Conservation (phyloP, 2,329 filamentous ascomycete genomes). For the Penicillium sp. region DNA sequence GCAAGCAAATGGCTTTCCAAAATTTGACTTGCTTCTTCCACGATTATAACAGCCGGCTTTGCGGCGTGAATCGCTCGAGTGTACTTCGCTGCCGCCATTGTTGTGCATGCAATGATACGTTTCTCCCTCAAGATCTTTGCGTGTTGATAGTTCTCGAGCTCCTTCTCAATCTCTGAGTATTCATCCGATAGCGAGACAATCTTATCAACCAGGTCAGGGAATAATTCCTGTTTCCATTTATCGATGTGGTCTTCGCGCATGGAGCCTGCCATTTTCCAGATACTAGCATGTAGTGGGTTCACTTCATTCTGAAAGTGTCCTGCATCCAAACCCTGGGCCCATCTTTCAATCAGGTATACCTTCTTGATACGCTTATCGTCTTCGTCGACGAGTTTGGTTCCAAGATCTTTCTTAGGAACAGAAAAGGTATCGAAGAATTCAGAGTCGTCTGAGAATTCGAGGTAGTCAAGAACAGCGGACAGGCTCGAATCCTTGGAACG, state of each 20-base stretch:
- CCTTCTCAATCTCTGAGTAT: not conserved
- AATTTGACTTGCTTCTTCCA: constrained; percentile 72
- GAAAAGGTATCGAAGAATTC: constrained; percentile 54
- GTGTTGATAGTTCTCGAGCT: not conserved
- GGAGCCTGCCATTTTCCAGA: not conserved
- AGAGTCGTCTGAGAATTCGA: constrained; percentile 47
- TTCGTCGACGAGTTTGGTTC: constrained; percentile 13
- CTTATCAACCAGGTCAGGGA: not conserved
- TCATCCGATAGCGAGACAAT: not conserved
- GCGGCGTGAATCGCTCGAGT: constrained; percentile 51
- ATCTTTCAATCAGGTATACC: not conserved
- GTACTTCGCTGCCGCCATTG: constrained; percentile 65
- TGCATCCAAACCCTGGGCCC: not conserved
- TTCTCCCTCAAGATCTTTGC: not conserved
- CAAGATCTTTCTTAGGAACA: constrained; percentile 42
- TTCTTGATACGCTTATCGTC: not conserved
- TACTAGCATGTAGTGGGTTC: not conserved
- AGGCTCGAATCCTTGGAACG: not conserved
- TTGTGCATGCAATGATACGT: constrained; percentile 59
- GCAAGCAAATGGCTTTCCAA: constrained; percentile 65
- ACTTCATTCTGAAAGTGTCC: not conserved
- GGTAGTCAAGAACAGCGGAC: constrained; percentile 31
- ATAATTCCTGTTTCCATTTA: not conserved
- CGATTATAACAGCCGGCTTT: constrained; percentile 57
- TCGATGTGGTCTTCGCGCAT: not conserved